phyloP scores from a whole-genome alignment of 2,329 filamentous ascomycete genomes.

The Botrytis fragariae region DNA sequence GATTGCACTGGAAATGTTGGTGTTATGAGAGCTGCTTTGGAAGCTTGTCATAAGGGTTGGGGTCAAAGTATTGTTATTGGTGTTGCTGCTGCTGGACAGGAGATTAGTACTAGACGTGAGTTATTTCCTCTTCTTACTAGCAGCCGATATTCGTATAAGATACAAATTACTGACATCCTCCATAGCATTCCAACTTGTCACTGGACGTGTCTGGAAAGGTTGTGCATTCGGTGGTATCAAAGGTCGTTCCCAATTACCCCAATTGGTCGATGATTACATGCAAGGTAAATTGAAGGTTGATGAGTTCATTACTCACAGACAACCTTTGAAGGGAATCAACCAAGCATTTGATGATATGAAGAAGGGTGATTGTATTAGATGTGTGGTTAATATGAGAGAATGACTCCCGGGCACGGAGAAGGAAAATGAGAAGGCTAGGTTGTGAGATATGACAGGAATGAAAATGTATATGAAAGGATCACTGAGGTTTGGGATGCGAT shows the following conservation, averaged over 20 bases:
- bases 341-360: conserved; percentile 91
- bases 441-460: neutral
- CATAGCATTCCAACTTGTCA: conserved; percentile 94
- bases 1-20: conserved; percentile 97
- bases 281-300: conserved; percentile 91
- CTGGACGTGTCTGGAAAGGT: conserved; percentile 94
- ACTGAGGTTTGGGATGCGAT: neutral
- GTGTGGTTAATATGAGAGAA: conserved; percentile 68
- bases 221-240: conserved; percentile 98
- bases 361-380: conserved; percentile 92
- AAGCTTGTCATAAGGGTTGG: conserved; percentile 99
- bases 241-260: conserved; percentile 86
- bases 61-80: conserved; percentile 97
- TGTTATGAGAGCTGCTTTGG: conserved; percentile 92
- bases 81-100: conserved; percentile 92
- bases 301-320: conserved; percentile 98
- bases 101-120: conserved; percentile 91
- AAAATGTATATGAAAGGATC: neutral
- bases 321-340: conserved; percentile 81
- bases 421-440: neutral
- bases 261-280: conserved; percentile 86
- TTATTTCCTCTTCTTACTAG: conserved; percentile 34
- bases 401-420: neutral
- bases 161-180: neutral
- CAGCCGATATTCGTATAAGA: neutral